Evolutionary conservation across 2,329 filamentous ascomycete genomes (phyloP), one percentile per base, ranked within the genome.

Genomic region (Nannizziopsis arthrosporioides): DNA sequence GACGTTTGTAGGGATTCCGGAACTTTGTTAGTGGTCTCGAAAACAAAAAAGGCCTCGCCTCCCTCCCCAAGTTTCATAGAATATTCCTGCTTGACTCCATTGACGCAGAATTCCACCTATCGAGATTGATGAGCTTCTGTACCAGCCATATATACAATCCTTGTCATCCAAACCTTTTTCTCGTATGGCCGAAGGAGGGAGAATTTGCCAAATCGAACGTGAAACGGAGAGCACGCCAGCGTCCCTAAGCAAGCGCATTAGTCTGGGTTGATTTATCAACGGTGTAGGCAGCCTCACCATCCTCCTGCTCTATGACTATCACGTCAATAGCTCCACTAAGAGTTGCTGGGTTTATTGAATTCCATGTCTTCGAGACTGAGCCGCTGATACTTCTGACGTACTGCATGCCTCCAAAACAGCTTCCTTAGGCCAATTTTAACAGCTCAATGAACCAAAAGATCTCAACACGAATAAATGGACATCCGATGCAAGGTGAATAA

Each of bases 181-280:
- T 98, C 92, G 51, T 82, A 95, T 0, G 92, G 92, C 17, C 92
- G 84, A 60, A 98, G 72, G 35, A 98, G 76, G 51, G 90, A 94
- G 72, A 96, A 96, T 71, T 98, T 98, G 67, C 92, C 92, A 67
- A 98, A 98, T 59, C 92, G 88, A 56, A 98, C 92, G 67, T 98
- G 92, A 68, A 98, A 98, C 43, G 92, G 92, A 22, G 90, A 96
- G 70, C 92, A 98, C 55, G 84, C 81, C 50, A 96, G 76, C 36
- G 76, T 76, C 52, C 78, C 73, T 76, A 55, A 14, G 38, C n/a
- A 44, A 35, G 42, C 22, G 30, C 6, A 19, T 55, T 44, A 58
- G 53, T 48, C 36, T 32, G 5, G n/a, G 42, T 15, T 11, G 6
- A 15, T 14, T n/a, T 14, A 0, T 38, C 18, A 14, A 9, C 8